Evolutionary conservation across 140 eudicot genomes (phyloP).

Genomic region (Flaveria floridana): DNA sequence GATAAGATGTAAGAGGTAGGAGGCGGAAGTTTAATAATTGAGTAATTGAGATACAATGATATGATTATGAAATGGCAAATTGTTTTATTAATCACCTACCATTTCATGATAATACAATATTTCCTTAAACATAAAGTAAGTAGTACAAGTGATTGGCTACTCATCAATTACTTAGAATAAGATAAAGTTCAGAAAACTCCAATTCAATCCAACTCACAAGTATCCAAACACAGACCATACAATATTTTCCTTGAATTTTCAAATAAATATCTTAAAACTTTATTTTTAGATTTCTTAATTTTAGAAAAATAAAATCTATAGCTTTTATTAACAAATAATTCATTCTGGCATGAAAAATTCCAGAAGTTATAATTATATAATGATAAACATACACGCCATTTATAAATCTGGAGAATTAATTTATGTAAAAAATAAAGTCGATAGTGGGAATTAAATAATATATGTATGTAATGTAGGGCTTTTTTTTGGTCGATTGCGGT

Average conservation of each 20-base stretch:
- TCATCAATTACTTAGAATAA: slow-evolving; percentile 2
- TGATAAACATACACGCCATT: neutral
- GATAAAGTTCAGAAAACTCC: neutral
- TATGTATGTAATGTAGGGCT: neutral
- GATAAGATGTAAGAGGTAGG: no score
- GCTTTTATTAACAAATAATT: neutral
- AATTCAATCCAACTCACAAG: slow-evolving; percentile 5
- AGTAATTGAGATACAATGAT: neutral
- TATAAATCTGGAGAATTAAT: neutral
- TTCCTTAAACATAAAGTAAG: neutral
- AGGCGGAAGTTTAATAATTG: neutral
- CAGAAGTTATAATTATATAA: neutral
- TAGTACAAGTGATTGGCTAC: slow-evolving; percentile 10
- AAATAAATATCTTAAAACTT: neutral
- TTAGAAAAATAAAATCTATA: no score
- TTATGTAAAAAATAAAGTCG: neutral
- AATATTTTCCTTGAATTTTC: neutral
- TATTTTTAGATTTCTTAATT: neutral
- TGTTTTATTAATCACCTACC: slow-evolving; percentile 1
- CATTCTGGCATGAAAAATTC: neutral
- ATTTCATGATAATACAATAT: neutral
- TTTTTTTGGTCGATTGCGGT: neutral
- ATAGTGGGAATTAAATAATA: neutral
- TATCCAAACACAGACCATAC: neutral
- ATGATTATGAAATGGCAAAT: neutral